Percentiles rank a stretch among this genome's conserved stretches.
Evolutionary conservation across 2,329 filamentous ascomycete species (phyloP).

Genomic region (Cercospora beticola): DNA sequence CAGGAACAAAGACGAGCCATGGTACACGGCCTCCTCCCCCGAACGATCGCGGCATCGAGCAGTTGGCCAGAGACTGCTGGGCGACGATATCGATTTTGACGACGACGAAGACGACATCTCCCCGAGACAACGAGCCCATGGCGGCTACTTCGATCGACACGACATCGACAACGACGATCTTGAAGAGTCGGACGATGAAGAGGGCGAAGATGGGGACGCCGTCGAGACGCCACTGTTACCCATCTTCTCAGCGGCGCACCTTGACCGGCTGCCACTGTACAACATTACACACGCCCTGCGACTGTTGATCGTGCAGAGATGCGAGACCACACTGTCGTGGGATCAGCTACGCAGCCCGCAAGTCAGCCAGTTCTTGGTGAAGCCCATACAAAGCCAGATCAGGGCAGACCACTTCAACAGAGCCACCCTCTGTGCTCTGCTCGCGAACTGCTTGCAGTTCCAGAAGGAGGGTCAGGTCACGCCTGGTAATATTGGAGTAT

Average conservation of each 20-base stretch:
- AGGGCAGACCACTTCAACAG: slow-evolving; percentile 78
- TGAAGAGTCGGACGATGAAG: slow-evolving; percentile 43
- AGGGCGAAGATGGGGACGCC: slow-evolving; percentile 46
- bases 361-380: slow-evolving; percentile 91
- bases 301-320: slow-evolving; percentile 76
- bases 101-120: slow-evolving; percentile 29
- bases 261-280: slow-evolving; percentile 85
- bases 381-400: slow-evolving; percentile 91
- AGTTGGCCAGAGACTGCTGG: slow-evolving; percentile 25
- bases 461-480: slow-evolving; percentile 79
- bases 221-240: slow-evolving; percentile 62
- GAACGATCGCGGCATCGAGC: slow-evolving; percentile 32
- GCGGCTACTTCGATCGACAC: slow-evolving; percentile 24
- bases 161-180: slow-evolving; percentile 31
- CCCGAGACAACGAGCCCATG: slow-evolving; percentile 20
- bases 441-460: slow-evolving; percentile 94
- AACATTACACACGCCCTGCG: slow-evolving; percentile 87
- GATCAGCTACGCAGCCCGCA: slow-evolving; percentile 95
- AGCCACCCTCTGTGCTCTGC: slow-evolving; percentile 82
- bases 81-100: slow-evolving; percentile 22
- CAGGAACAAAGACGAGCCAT: slow-evolving; percentile 14
- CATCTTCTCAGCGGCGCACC: slow-evolving; percentile 75
- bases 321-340: slow-evolving; percentile 91
- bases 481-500: slow-evolving; percentile 80
- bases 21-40: slow-evolving; percentile 26